Evolutionary conservation across 1,284 basidiomycete genomes (phyloP).

Genomic region (Microbotryum saponariae): DNA sequence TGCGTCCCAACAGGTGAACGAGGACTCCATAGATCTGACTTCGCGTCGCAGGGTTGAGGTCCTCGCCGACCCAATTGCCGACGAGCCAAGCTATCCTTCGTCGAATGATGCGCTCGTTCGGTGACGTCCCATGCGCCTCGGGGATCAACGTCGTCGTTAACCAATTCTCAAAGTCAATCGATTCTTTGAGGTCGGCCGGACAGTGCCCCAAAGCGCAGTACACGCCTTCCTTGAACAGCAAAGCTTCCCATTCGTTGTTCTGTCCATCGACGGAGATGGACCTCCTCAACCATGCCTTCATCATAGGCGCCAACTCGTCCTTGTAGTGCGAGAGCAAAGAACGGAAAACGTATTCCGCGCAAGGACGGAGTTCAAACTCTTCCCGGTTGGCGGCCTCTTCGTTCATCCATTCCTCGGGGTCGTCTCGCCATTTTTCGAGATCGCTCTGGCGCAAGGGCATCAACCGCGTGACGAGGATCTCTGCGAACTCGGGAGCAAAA

Average conservation of each 20-base stretch:
- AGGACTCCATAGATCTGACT: conserved; percentile 30
- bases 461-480: conserved; percentile 23
- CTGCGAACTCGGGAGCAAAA: conserved; percentile 9
- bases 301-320: conserved; percentile 15
- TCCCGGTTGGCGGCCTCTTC: conserved; percentile 35
- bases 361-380: conserved; percentile 35
- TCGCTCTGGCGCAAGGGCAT: conserved; percentile 30
- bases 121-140: conserved; percentile 19
- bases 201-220: conserved; percentile 34
- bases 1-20: conserved; percentile 31
- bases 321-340: conserved; percentile 26
- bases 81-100: conserved; percentile 34
- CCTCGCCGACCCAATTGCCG: conserved; percentile 32
- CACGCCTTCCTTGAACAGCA: conserved; percentile 34
- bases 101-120: conserved; percentile 32
- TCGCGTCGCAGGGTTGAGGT: conserved; percentile 16
- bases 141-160: conserved; percentile 17
- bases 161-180: conserved; percentile 28
- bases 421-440: conserved; percentile 32
- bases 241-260: conserved; percentile 3
- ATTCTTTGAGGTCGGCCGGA: conserved; percentile 14
- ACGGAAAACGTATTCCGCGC: conserved; percentile 31
- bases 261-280: no score
- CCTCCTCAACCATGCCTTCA: not conserved
- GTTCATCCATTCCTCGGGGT: conserved; percentile 37